Base-by-base conservation (phyloP, 768 basidiomycete genomes). In the Leccinum disarticulatum region DNA sequence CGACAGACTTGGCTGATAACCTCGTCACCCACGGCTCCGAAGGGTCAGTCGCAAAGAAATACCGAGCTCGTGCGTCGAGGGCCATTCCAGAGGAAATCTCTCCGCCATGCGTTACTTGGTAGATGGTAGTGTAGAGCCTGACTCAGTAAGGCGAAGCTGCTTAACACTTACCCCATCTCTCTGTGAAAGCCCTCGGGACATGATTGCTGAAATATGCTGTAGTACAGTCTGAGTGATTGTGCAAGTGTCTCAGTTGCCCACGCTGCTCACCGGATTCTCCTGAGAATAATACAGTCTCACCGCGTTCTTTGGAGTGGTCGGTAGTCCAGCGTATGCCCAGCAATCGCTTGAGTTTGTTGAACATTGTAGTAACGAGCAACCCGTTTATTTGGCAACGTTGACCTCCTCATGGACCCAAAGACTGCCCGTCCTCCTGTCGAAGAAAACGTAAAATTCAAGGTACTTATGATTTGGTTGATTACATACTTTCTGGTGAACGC, bases 21-120 rank as follows among this genome's bases (percentile, higher is more conserved):
- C 61, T 72, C 27, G 33, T 58, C 11, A 61, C 72, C 72, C 72
- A 73, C 10, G 69, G 62, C 6, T 73, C 72, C 22, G 58, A 61
- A 11, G 61, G 58, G 52, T 73, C 66, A 15, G 17, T 65, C 38
- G 73, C 73, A 41, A 73, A 73, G 57, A 72, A 73, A 57, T 75
- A 73, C 35, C 64, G 64, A 6, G 66, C 61, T n/a, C 58, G 62
- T 22, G 41, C 13, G 50, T 59, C 62, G 27, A 61, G 41, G 13
- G 48, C 57, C 38, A 60, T 53, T 38, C 56, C 64, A 1, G 60
- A 59, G 2, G 61, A 63, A 3, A 73, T 19, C 15, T 53, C 48
- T 4, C 73, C 72, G 28, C 72, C 72, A 9, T 75, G 61, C 4
- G 55, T 55, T 11, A 63, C 72, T 73, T 57, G 38, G 46, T 28